Conservation (phyloP, 2,329 filamentous ascomycete genomes). For the Blumeria graminis region DNA sequence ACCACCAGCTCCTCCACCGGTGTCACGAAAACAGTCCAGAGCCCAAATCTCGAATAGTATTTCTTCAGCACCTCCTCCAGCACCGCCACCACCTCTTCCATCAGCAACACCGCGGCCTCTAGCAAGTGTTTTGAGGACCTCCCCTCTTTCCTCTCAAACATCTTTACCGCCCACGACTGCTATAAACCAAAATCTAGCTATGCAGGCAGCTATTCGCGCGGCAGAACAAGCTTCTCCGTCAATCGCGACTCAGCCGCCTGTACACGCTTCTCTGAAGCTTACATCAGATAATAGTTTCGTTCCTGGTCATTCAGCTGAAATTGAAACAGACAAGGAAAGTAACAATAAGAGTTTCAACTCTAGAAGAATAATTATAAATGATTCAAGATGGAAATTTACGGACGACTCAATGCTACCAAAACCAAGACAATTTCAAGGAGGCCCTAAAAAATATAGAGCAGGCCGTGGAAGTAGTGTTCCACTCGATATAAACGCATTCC, state of each 20-base stretch:
- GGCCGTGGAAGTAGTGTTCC: conserved; percentile 87
- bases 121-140: conserved; percentile 4
- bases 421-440: conserved; percentile 57
- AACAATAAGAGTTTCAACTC: conserved; percentile 15
- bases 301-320: conserved; percentile 28
- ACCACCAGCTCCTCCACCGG: conserved; percentile 31
- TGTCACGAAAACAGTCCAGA: conserved; percentile 31
- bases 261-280: conserved; percentile 7
- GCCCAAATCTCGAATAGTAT: conserved; percentile 12
- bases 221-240: conserved; percentile 19
- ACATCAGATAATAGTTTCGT: conserved; percentile 11
- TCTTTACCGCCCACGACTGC: conserved; percentile 15
- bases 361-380: conserved; percentile 31
- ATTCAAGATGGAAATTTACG: conserved; percentile 69
- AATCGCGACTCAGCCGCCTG: conserved; percentile 19
- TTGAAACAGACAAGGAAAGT: conserved; percentile 20
- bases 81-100: conserved; percentile 17
- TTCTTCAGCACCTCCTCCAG: conserved; percentile 15
- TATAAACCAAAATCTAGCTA: conserved; percentile 18
- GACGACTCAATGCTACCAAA: conserved; percentile 62
- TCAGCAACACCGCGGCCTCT: conserved; percentile 13
- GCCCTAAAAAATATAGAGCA: conserved; percentile 58
- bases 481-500: conserved; percentile 42
- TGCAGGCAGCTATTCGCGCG: conserved; percentile 22
- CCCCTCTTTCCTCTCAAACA: conserved; percentile 14